Percentiles rank a stretch among this genome's conserved stretches.
Conservation (phyloP, 1,139 yeast genomes). For the Protomyces inouyei region DNA sequence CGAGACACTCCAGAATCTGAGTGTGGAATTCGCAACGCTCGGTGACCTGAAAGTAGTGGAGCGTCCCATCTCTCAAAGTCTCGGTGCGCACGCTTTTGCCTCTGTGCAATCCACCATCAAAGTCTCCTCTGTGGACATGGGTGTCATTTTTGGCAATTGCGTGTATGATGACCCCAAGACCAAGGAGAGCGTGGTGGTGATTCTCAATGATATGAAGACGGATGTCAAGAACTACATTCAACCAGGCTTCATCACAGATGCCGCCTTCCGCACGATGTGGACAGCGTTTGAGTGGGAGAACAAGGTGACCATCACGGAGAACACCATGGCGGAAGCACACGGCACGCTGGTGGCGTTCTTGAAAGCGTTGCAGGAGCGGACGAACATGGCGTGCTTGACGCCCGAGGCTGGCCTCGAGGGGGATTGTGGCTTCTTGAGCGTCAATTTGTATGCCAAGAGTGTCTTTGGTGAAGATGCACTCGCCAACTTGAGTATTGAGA, state of each 20-base stretch:
- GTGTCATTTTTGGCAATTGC: conserved; percentile 94
- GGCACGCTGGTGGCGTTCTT: conserved; percentile 65
- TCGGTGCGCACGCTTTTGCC: conserved; percentile 95
- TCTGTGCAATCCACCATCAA: conserved; percentile 82
- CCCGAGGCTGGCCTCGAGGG: conserved; percentile 63
- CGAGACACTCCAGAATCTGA: conserved; percentile 80
- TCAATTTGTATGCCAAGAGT: conserved; percentile 86
- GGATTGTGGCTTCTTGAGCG: conserved; percentile 82
- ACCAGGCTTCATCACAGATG: conserved; percentile 85
- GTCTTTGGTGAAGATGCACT: conserved; percentile 97
- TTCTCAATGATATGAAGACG: conserved; percentile 88
- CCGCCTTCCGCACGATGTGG: conserved; percentile 96
- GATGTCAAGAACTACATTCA: conserved; percentile 97
- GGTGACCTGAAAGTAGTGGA: conserved; percentile 96
- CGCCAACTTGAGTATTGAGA: conserved; percentile 91
- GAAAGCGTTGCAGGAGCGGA: conserved; percentile 69
- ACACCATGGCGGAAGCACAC: conserved; percentile 33
- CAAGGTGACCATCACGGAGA: conserved; percentile 83
- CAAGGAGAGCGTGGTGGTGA: conserved; percentile 82
- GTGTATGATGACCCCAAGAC: conserved; percentile 96
- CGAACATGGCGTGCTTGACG: conserved; percentile 92
- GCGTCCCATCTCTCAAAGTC: conserved; percentile 84
- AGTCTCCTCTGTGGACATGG: conserved; percentile 96
- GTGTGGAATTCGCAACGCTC: conserved; percentile 92
- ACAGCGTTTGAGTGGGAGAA: conserved; percentile 99